Evolutionary conservation across 2,329 filamentous ascomycete species (phyloP).

Genomic region (Amauroascus verrucosus): DNA sequence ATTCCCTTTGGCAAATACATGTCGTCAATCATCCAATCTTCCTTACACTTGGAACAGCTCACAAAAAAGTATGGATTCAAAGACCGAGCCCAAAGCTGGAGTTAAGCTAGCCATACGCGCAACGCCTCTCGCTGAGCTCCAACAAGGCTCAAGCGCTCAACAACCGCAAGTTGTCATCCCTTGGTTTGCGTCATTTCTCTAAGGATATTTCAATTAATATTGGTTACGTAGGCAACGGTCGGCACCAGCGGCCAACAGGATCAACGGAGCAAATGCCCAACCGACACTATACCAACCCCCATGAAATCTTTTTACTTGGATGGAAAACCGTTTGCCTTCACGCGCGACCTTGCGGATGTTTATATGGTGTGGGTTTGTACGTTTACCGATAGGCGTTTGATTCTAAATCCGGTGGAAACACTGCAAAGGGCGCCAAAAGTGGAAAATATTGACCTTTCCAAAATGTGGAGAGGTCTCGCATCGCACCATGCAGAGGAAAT

Average conservation of each 20-base stretch:
- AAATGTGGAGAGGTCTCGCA: constrained; percentile 20
- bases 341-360: neutral
- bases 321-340: neutral
- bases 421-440: constrained; percentile 20
- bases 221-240: neutral
- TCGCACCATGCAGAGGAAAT: constrained; percentile 17
- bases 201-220: no score
- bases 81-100: no score
- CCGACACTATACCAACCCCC: neutral
- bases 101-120: no score
- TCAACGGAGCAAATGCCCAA: neutral
- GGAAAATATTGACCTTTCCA: constrained; percentile 12
- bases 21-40: no score
- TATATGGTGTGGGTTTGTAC: neutral
- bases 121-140: no score
- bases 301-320: neutral
- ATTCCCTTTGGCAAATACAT: neutral
- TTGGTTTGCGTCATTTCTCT: no score
- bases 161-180: no score
- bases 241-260: neutral
- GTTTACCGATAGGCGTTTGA: neutral
- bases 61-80: no score
- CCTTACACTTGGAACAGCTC: no score
- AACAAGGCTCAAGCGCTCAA: neutral
- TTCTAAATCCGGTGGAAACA: neutral